Evolutionary conservation across 805 yeast species (phyloP).

Genomic region (Nakazawaea wyomingensis): DNA sequence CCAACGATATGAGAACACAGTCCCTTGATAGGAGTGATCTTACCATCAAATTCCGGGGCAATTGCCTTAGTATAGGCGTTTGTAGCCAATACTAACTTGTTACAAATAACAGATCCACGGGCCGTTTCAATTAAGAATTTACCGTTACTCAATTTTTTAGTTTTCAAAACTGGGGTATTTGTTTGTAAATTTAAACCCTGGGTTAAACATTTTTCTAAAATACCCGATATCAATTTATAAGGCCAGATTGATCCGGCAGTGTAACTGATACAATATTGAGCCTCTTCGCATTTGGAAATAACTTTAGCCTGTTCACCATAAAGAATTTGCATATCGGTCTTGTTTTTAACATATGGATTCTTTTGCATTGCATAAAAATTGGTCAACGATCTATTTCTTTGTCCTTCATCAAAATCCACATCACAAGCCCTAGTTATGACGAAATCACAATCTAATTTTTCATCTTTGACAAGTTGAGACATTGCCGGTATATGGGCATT

Average conservation of each 20-base stretch:
- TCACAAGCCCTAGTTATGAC: constrained; percentile 26
- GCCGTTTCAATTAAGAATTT: constrained; percentile 28
- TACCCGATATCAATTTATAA: constrained; percentile 30
- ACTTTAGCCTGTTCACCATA: constrained; percentile 27
- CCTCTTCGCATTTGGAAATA: constrained; percentile 24
- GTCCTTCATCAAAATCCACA: constrained; percentile 18
- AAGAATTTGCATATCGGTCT: constrained; percentile 26
- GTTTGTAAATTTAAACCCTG: constrained; percentile 38
- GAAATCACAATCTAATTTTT: constrained; percentile 26
- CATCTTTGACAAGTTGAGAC: constrained; percentile 24
- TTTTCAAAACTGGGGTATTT: constrained; percentile 31
- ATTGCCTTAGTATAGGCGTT: constrained; percentile 24
- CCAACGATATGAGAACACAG: constrained; percentile 24
- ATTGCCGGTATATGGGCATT: constrained; percentile 25
- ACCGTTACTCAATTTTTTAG: constrained; percentile 21
- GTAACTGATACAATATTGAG: constrained; percentile 28
- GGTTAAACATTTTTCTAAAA: constrained; percentile 26
- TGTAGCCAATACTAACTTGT: constrained; percentile 29
- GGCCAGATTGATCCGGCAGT: constrained; percentile 44
- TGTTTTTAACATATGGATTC: constrained; percentile 26
- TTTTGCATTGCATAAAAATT: constrained; percentile 18
- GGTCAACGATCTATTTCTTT: constrained; percentile 15
- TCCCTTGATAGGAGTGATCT: constrained; percentile 27
- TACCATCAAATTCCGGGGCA: constrained; percentile 20
- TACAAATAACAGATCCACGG: constrained; percentile 26